Conservation (phyloP, 148 eudicot genomes). For the Talinum fruticosum region DNA sequence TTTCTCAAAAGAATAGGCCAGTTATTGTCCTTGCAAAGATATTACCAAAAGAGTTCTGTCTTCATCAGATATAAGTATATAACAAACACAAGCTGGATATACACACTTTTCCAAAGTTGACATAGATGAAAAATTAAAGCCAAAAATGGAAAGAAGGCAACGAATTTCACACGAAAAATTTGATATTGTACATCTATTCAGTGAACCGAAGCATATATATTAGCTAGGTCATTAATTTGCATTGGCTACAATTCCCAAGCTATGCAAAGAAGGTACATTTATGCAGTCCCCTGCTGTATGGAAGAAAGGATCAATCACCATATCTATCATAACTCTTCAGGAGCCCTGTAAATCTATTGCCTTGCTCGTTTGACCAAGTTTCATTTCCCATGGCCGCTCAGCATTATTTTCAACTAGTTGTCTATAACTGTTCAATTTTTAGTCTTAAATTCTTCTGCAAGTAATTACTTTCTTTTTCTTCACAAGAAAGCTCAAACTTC, state of each 20-base stretch:
- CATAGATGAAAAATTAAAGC: neutral
- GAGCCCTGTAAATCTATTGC: neutral
- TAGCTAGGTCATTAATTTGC: neutral
- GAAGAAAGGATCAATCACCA: neutral
- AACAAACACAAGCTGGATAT: too few relatives aligned
- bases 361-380: neutral
- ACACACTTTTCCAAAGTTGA: neutral
- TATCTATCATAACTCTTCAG: neutral
- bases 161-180: neutral
- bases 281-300: neutral
- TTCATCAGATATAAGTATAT: too few relatives aligned
- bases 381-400: neutral
- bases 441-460: neutral
- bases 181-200: neutral
- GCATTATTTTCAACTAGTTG: neutral
- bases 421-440: neutral
- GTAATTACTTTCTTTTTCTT: conserved; percentile 5
- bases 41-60: neutral
- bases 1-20: neutral
- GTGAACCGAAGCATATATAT: neutral
- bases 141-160: neutral
- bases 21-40: neutral
- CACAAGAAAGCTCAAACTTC: neutral
- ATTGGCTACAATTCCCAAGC: neutral
- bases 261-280: neutral